Percentiles rank a stretch among this genome's conserved stretches.
Evolutionary conservation across 768 basidiomycete genomes (phyloP).

Genomic region (Chlorophyllum brunneum): DNA sequence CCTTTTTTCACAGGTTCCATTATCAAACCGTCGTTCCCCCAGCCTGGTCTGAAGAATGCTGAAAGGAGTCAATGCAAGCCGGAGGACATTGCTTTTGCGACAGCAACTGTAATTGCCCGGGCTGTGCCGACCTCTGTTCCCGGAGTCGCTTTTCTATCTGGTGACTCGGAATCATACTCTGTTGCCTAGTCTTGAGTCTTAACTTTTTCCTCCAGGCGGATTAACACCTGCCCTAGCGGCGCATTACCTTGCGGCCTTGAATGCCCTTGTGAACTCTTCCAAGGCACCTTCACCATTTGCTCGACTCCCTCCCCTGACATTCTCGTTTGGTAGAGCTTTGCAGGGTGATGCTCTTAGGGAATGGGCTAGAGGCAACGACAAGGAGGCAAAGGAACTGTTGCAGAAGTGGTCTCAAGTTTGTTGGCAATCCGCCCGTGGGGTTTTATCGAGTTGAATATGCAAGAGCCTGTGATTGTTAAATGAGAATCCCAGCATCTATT

Average conservation of each 20-base stretch:
- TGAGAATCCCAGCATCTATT: background rate
- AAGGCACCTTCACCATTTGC: slow-evolving; percentile 30
- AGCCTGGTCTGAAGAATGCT: slow-evolving; percentile 41
- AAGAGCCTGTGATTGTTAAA: background rate
- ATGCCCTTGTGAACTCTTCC: slow-evolving; percentile 32
- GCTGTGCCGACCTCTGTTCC: slow-evolving; percentile 42
- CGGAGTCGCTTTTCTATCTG: slow-evolving; percentile 48
- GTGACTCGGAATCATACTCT: slow-evolving; percentile 21
- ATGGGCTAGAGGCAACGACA: slow-evolving; percentile 44
- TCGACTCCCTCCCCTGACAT: slow-evolving; percentile 40
- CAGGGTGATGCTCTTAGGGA: slow-evolving; percentile 46
- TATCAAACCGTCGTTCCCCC: slow-evolving; percentile 50
- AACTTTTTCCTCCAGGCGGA: slow-evolving; percentile 29
- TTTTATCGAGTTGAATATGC: slow-evolving; percentile 15
- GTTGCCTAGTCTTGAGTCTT: background rate
- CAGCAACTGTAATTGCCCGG: slow-evolving; percentile 40
- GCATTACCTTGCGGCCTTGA: slow-evolving; percentile 37
- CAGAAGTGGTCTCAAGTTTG: slow-evolving; percentile 40
- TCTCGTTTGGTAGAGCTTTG: slow-evolving; percentile 47
- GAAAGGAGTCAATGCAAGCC: slow-evolving; percentile 32
- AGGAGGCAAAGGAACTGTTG: slow-evolving; percentile 34
- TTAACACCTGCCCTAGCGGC: slow-evolving; percentile 37
- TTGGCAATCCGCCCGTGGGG: slow-evolving; percentile 37
- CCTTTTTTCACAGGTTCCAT: slow-evolving; percentile 34
- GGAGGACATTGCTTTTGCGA: slow-evolving; percentile 42